Percentiles rank a stretch among this genome's conserved stretches.
Evolutionary conservation across 1,139 yeast species (phyloP).

Genomic region (Saccharomycopsis crataegensis): DNA sequence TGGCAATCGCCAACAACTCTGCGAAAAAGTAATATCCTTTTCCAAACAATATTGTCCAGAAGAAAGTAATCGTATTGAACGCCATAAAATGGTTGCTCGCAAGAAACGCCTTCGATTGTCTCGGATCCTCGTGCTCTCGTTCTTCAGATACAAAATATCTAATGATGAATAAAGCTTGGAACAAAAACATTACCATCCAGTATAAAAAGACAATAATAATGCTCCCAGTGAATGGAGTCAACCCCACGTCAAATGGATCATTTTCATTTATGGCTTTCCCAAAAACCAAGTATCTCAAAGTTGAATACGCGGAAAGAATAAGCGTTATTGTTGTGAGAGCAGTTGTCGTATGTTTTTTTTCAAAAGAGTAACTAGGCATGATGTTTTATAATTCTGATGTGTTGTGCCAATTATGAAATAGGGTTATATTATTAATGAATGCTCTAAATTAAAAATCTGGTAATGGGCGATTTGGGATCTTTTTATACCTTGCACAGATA

Average conservation of each 20-base stretch:
- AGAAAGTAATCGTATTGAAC: constrained; percentile 51
- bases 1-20: constrained; percentile 49
- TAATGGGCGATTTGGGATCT: too few species aligned
- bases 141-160: constrained; percentile 43
- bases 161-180: constrained; percentile 47
- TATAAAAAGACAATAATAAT: constrained; percentile 43
- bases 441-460: too few species aligned
- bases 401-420: too few species aligned
- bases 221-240: constrained; percentile 66
- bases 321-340: constrained; percentile 31
- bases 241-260: constrained; percentile 38
- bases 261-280: constrained; percentile 33
- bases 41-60: constrained; percentile 58
- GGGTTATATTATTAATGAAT: too few species aligned
- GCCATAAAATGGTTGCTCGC: constrained; percentile 56
- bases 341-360: not conserved
- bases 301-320: constrained; percentile 46
- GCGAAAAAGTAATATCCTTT: constrained; percentile 45
- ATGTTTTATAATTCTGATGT: too few species aligned
- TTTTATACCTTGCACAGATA: too few species aligned
- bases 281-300: constrained; percentile 40
- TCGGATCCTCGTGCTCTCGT: constrained; percentile 19
- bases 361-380: too few species aligned
- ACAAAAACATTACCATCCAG: constrained; percentile 48
- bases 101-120: constrained; percentile 29